Evolutionary conservation across 768 basidiomycete genomes (phyloP).

Genomic region (Amanita rubescens): DNA sequence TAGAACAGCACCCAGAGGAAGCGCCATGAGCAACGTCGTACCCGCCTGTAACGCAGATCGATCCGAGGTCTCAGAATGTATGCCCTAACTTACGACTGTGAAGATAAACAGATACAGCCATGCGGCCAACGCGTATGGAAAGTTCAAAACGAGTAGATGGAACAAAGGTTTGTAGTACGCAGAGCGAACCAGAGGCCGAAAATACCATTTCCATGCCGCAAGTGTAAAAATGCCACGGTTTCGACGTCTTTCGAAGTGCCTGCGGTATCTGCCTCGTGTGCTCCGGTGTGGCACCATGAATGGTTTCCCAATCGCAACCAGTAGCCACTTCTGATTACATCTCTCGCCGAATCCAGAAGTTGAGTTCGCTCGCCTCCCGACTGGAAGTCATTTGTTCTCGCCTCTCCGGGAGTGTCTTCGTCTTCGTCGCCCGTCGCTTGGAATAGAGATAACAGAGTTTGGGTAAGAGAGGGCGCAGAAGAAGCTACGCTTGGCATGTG

Average conservation of each 20-base stretch:
- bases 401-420: conserved; percentile 26
- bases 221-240: background rate
- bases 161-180: conserved; percentile 62
- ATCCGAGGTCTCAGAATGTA: background rate
- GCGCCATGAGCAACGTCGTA: conserved; percentile 70
- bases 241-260: background rate
- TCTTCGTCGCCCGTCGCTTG: conserved; percentile 36
- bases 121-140: conserved; percentile 71
- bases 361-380: background rate
- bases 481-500: conserved; percentile 50
- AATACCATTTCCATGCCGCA: conserved; percentile 46
- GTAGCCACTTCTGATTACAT: background rate
- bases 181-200: conserved; percentile 46
- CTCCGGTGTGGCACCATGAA: background rate
- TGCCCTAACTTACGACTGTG: conserved; percentile 51
- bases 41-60: conserved; percentile 47
- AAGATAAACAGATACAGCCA: conserved; percentile 77
- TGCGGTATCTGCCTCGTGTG: background rate
- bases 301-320: background rate
- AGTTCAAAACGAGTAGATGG: conserved; percentile 68
- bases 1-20: conserved; percentile 69
- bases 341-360: background rate
- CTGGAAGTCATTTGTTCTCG: conserved; percentile 33
- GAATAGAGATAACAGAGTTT: conserved; percentile 66
- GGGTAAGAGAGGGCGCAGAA: conserved; percentile 56